Evolutionary conservation across 164 flowering plant species (phyloP).

Genomic region (Cinnamomum chago): DNA sequence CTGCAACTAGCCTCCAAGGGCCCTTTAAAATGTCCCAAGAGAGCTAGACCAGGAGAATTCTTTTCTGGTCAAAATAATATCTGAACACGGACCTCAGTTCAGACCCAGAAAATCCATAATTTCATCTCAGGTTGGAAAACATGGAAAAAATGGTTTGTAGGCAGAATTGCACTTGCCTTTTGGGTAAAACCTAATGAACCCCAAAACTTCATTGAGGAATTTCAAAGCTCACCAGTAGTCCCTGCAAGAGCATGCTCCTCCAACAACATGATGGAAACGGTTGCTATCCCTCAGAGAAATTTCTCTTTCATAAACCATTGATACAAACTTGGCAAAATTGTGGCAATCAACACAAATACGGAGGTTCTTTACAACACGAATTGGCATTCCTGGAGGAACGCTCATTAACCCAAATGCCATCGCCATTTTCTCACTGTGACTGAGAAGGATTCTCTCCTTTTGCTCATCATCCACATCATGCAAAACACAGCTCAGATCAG

Average conservation of each 20-base stretch:
- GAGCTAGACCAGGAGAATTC: too few species aligned
- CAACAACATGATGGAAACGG: slow-evolving; percentile 12
- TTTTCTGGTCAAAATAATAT: too few species aligned
- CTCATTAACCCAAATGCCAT: slow-evolving; percentile 15
- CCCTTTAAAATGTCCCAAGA: too few species aligned
- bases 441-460: slow-evolving; percentile 14
- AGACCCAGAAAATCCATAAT: not conserved
- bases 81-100: not conserved
- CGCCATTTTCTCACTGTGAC: slow-evolving; percentile 21
- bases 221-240: slow-evolving; percentile 16
- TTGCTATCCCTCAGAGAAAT: slow-evolving; percentile 15
- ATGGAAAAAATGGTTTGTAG: not conserved
- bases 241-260: slow-evolving; percentile 20
- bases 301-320: slow-evolving; percentile 15
- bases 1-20: too few species aligned
- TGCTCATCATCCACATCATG: slow-evolving; percentile 23
- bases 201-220: not conserved
- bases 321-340: slow-evolving; percentile 16
- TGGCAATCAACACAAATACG: slow-evolving; percentile 22
- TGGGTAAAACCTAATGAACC: not conserved
- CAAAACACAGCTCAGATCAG: slow-evolving; percentile 22
- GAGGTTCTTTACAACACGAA: slow-evolving; percentile 19
- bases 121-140: not conserved
- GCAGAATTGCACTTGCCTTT: not conserved
- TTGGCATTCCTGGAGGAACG: slow-evolving; percentile 7